Percentiles rank a stretch among this genome's conserved stretches.
These are phyloP conservation scores for Phytophthora citricola DNA, from an alignment of 352 stramenopile species.

Conservation along the genomic window DNA sequence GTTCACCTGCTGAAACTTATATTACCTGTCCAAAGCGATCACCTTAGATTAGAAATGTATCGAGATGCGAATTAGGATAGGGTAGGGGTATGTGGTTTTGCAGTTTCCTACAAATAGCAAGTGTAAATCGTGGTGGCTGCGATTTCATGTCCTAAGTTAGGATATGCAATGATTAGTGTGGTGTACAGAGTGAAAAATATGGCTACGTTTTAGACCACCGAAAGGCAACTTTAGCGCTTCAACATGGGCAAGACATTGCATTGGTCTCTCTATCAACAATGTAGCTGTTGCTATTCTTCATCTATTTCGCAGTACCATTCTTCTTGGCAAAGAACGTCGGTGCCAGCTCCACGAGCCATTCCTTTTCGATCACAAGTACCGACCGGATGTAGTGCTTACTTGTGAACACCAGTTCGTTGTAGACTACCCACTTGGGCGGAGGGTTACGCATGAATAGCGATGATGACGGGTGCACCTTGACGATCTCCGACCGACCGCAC, in stretches of 20 bases:
- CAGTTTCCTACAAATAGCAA: constrained; percentile 39
- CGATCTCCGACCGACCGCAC: constrained; percentile 79
- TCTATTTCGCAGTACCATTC: constrained; percentile 30
- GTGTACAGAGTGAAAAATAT: constrained; percentile 9
- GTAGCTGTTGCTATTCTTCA: background rate
- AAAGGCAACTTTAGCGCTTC: constrained; percentile 2
- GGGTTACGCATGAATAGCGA: constrained; percentile 91
- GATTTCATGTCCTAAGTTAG: constrained; percentile 9
- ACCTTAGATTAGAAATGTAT: constrained; percentile 8
- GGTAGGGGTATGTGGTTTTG: constrained; percentile 18
- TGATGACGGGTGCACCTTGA: constrained; percentile 91
- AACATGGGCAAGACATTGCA: constrained; percentile 1
- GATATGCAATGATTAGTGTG: background rate
- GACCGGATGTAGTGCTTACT: constrained; percentile 93
- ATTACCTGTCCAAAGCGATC: constrained; percentile 27
- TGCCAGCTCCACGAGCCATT: constrained; percentile 88
- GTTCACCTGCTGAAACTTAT: constrained; percentile 34
- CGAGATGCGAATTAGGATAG: constrained; percentile 14
- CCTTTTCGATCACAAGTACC: constrained; percentile 89
- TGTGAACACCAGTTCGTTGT: constrained; percentile 92
- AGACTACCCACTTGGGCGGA: constrained; percentile 85
- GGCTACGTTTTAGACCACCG: background rate
- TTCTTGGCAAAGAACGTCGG: constrained; percentile 87
- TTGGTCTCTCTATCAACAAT: background rate
- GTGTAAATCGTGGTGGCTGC: constrained; percentile 16